phyloP scores from a whole-genome alignment of 1,139 yeast species.

The Pichia norvegensis region DNA sequence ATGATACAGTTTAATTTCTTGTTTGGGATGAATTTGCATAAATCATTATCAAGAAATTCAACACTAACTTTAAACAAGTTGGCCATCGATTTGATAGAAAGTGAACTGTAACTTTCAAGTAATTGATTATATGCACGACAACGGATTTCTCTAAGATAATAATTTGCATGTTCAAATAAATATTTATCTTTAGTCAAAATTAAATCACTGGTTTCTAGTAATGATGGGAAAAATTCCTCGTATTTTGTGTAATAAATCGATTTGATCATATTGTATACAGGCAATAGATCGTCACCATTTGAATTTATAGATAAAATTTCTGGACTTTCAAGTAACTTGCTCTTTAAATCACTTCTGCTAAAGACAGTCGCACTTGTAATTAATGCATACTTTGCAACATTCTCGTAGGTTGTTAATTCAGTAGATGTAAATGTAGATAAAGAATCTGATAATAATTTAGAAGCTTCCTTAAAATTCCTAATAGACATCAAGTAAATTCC shows the following conservation, averaged over 20 bases:
- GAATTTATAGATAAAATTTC: constrained; percentile 80
- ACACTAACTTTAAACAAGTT: constrained; percentile 81
- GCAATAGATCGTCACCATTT: constrained; percentile 64
- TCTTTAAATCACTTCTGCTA: constrained; percentile 77
- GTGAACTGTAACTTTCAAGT: constrained; percentile 86
- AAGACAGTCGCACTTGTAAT: constrained; percentile 78
- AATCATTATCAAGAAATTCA: constrained; percentile 72
- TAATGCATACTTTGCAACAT: constrained; percentile 82
- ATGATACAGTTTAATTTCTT: constrained; percentile 92
- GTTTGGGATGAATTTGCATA: constrained; percentile 86
- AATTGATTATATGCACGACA: constrained; percentile 93
- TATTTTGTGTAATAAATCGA: constrained; percentile 88
- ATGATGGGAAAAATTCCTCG: constrained; percentile 65
- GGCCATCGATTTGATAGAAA: constrained; percentile 90
- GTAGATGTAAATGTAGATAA: constrained; percentile 95
- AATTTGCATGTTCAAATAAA: constrained; percentile 70
- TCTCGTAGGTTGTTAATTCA: constrained; percentile 83
- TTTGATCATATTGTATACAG: constrained; percentile 77
- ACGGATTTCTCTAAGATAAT: constrained; percentile 85
- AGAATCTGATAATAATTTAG: constrained; percentile 77
- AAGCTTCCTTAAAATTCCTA: constrained; percentile 78
- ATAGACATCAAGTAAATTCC: constrained; percentile 82
- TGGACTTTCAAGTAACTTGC: constrained; percentile 85
- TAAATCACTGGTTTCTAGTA: constrained; percentile 71
- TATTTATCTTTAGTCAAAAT: constrained; percentile 70